Conservation (phyloP, 805 yeast genomes). For the Monosporozyma yasuniensis region DNA sequence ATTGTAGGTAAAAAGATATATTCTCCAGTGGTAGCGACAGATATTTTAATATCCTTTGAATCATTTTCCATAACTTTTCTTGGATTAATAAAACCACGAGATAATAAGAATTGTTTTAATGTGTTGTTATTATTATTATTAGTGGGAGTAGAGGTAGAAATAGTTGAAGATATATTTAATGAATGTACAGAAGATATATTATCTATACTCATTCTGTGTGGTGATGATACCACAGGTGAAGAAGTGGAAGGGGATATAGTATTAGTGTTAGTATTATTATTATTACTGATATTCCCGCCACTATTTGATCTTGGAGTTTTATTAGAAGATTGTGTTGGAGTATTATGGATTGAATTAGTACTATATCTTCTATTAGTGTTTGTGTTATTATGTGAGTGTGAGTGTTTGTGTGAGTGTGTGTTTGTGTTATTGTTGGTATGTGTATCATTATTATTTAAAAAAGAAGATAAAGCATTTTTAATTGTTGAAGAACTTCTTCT, state of each 20-base stretch:
- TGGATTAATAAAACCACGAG: slow-evolving; percentile 24
- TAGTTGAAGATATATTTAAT: not conserved
- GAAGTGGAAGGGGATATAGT: too few species aligned
- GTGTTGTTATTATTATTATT: not conserved
- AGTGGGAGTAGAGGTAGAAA: too few species aligned
- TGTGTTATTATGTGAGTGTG: not conserved
- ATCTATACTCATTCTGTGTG: not conserved
- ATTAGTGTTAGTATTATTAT: too few species aligned
- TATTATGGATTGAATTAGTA: not conserved
- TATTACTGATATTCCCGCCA: too few species aligned
- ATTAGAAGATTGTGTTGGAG: not conserved
- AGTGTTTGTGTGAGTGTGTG: not conserved
- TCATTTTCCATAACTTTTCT: slow-evolving; percentile 8
- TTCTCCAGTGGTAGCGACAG: slow-evolving; percentile 31
- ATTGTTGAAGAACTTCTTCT: slow-evolving; percentile 19
- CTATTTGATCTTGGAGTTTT: too few species aligned
- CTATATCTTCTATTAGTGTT: slow-evolving; percentile 1
- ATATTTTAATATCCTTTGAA: slow-evolving; percentile 15
- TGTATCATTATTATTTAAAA: slow-evolving; percentile 7
- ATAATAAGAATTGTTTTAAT: slow-evolving; percentile 9
- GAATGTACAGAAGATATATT: not conserved
- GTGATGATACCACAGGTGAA: not conserved
- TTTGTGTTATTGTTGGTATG: not conserved
- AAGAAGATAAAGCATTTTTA: slow-evolving; percentile 18
- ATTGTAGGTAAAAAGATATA: slow-evolving; percentile 30